Evolutionary conservation across 1,284 basidiomycete genomes (phyloP).

Genomic region (Gomphus bonarii): DNA sequence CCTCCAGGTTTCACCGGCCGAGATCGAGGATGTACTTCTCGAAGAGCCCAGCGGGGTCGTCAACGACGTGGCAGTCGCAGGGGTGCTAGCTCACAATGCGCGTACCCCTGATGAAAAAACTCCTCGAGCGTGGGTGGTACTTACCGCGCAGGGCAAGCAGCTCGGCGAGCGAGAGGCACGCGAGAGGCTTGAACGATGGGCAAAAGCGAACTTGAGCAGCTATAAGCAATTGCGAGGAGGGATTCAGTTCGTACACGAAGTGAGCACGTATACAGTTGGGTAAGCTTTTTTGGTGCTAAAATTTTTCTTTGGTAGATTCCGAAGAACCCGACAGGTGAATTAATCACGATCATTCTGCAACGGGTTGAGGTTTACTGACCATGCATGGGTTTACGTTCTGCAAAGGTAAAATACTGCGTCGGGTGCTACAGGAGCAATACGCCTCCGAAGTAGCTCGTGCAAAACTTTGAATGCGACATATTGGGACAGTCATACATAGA

Average conservation of each 20-base stretch:
- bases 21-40: constrained; percentile 17
- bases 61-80: constrained; percentile 17
- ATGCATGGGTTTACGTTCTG: neutral
- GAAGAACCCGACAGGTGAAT: constrained; percentile 42
- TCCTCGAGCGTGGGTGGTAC: constrained; percentile 65
- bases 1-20: constrained; percentile 19
- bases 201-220: constrained; percentile 47
- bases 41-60: constrained; percentile 16
- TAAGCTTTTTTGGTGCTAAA: constrained; percentile 7
- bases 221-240: constrained; percentile 67
- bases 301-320: constrained; percentile 37
- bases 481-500: neutral
- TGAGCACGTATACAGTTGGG: constrained; percentile 20
- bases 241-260: constrained; percentile 51
- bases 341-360: neutral
- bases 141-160: constrained; percentile 40
- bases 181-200: constrained; percentile 46
- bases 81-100: constrained; percentile 12
- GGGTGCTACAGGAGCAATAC: constrained; percentile 46
- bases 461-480: neutral
- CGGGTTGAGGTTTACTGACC: no score
- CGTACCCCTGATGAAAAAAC: constrained; percentile 27
- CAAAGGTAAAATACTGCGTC: constrained; percentile 48
- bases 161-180: constrained; percentile 34
- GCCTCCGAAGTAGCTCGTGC: constrained; percentile 16